Base-by-base conservation (phyloP, 495 filamentous ascomycete species). In the Hapsidospora chrysogenum region DNA sequence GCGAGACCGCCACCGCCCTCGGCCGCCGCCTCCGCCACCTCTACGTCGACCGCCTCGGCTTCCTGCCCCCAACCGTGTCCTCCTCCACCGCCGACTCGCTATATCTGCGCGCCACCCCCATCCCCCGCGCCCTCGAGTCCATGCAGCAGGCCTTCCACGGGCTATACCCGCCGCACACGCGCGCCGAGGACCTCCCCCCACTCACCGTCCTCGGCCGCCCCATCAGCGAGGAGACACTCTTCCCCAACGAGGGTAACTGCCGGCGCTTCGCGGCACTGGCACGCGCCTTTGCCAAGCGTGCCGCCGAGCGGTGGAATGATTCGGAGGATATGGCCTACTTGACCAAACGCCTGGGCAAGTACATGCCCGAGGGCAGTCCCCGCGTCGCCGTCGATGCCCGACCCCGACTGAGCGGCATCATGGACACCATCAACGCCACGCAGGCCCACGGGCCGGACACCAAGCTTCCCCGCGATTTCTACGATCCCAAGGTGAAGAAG, bases 371-470 rank as follows among this genome's bases (percentile, higher is more conserved):
- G n/a, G 57, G 53, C 11, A 68, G 67, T 7, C 63, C 64, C 20
- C 63, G 62, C 19, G 76, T 96, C 17, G 76, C 76, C 18, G 84
- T 96, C 1, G 85, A 95, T 56, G 73, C 72, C 2, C 76, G 80
- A 39, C 89, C 89, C 0, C 65, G 82, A 31, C 63, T 97, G 8
- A 82, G 74, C 4, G 92, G 89, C 19, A 80, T 97, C 37, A 85
- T 85, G 76, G 89, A 97, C 48, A 89, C 85, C 8, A 69, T 95
- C 41, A 96, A 95, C 51, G 68, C 81, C 16, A 89, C 81, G 1
- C 61, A 80, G 10, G 87, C 85, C 3, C 89, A 97, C 56, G 87
- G 85, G 0, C 70, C 78, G 0, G 64, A 66, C 10, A 93, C 84
- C 0, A 64, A 62, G 29, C 64, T 97, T 5, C 89, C 89, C 0